Evolutionary conservation across 345 rosid species (phyloP), one percentile per base, ranked within the genome.

Genomic region (Salix koriyanagi): DNA sequence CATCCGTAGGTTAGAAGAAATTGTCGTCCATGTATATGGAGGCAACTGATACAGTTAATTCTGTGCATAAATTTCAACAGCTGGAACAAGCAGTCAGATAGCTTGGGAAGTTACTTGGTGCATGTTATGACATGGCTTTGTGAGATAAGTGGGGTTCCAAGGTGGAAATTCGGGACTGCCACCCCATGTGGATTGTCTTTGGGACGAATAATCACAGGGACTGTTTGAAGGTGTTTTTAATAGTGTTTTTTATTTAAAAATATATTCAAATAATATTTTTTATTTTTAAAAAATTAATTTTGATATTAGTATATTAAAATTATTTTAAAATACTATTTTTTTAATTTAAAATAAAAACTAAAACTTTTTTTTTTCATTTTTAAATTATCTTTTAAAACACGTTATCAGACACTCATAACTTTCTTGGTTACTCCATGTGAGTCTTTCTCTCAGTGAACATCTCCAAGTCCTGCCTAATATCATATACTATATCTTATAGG

Each of bases 351-450:
- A 32, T 32, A 32, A 32, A 32, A 32, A 32, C 34, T 32, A 28
- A 28, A 28, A 28, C 3, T 30, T 30, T 30, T 30, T 30, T 30
- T 30, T 30, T 30, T 30, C 4, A 30, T 30, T 30, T 30, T 30
- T 30, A 3, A 30, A 3, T 30, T 30, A 30, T 30, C 32, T 30
- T 30, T 30, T 30, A 30, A 30, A 30, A 30, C 32, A 30, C 32
- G 32, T 32, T 32, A 4, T 3, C 34, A 32, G 4, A 32, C 34
- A 32, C 4, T 76, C 58, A 44, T 16, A n/a, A 64, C 48, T 74
- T 85, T 68, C 66, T 74, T 78, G 70, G 66, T 74, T 74, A 44
- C 74, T 56, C 75, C 86, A 81, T 83, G 82, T 83, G 88, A 79
- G 52, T 48, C 80, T 79, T 37, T 2, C 67, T 72, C 65, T 70